Percentiles rank a stretch among this genome's conserved stretches.
Conservation (phyloP, 2,329 filamentous ascomycete genomes). For the Ascochyta koolunga region DNA sequence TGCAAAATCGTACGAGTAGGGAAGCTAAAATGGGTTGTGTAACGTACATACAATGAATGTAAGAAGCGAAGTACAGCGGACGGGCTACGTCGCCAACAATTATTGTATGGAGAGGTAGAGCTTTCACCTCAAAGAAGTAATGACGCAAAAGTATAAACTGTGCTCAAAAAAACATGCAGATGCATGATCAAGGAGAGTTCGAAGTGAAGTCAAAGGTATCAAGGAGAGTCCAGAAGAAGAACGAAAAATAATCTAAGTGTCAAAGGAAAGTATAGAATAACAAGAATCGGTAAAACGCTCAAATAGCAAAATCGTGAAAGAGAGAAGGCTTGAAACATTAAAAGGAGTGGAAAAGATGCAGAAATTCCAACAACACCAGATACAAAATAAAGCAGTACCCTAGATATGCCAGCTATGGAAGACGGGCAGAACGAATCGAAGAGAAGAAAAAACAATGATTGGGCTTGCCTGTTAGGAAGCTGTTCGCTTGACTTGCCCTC, state of each 20-base stretch:
- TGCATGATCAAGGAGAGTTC: constrained; percentile 8
- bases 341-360: constrained; percentile 27
- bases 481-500: constrained; percentile 39
- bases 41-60: constrained; percentile 25
- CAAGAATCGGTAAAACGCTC: neutral
- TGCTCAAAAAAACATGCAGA: neutral
- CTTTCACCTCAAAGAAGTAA: neutral
- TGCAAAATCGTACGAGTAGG: neutral
- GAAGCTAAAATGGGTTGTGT: constrained; percentile 3
- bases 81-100: neutral
- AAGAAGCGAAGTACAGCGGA: constrained; percentile 19
- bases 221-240: constrained; percentile 14
- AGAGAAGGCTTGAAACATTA: neutral
- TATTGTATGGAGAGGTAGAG: neutral
- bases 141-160: neutral
- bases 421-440: neutral
- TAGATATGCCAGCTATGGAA: constrained; percentile 2
- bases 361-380: constrained; percentile 24
- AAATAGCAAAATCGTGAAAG: constrained; percentile 1
- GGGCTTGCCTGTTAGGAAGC: constrained; percentile 9
- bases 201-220: constrained; percentile 11
- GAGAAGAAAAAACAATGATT: neutral
- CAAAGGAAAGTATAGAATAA: constrained; percentile 8
- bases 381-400: constrained; percentile 2
- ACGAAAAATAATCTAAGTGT: constrained; percentile 1